Conservation (phyloP, 1,284 basidiomycete species). For the Sphagnurus paluster region DNA sequence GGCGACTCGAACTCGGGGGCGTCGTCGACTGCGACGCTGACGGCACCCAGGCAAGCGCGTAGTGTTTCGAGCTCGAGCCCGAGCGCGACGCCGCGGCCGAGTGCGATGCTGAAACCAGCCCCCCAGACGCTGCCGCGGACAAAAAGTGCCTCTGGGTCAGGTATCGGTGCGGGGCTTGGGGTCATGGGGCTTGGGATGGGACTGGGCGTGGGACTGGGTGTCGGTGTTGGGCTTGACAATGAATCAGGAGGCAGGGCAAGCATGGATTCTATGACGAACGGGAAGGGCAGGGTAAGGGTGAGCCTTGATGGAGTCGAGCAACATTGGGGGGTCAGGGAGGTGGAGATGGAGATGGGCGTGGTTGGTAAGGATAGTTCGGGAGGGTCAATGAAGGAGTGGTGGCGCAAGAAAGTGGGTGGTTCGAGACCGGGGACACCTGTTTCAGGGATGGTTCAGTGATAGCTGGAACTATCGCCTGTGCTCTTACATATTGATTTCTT, state of each 20-base stretch:
- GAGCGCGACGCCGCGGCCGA: too few relatives aligned
- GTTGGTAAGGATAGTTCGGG: too few relatives aligned
- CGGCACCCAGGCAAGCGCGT: not conserved
- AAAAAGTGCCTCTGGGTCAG: conserved; percentile 7
- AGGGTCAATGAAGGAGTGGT: too few relatives aligned
- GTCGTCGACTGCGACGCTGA: not conserved
- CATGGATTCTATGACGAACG: not conserved
- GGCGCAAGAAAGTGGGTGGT: too few relatives aligned
- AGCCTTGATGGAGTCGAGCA: too few relatives aligned
- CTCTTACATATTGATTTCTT: too few relatives aligned
- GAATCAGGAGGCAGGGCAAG: not conserved
- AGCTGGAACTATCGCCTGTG: too few relatives aligned
- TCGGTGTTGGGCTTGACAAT: conserved; percentile 17
- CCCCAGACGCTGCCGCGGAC: not conserved
- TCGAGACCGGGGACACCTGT: too few relatives aligned
- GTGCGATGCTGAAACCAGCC: not conserved
- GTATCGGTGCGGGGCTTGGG: conserved; percentile 16
- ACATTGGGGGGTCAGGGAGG: too few relatives aligned
- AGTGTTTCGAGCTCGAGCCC: not conserved
- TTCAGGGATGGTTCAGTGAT: too few relatives aligned
- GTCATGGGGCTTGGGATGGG: conserved; percentile 25
- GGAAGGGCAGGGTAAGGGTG: not conserved
- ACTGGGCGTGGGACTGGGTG: conserved; percentile 21
- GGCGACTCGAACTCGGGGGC: not conserved
- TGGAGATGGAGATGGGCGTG: too few relatives aligned